Base-by-base conservation (phyloP, 2,329 filamentous ascomycete species). In the Colletotrichum gigasporum region DNA sequence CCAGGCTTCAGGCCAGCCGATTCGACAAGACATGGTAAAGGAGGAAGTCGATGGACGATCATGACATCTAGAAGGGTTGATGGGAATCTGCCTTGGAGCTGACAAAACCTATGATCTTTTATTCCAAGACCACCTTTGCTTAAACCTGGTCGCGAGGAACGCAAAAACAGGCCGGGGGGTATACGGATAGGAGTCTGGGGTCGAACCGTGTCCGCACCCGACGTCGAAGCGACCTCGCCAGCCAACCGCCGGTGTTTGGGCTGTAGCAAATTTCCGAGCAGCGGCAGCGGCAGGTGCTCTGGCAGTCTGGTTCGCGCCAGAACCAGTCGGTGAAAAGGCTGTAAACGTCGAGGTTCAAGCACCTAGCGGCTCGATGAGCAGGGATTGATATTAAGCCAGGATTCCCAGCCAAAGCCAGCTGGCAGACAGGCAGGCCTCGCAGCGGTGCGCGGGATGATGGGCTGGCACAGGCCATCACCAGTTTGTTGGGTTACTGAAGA, bases 381-480 rank as follows among this genome's bases (percentile, higher is more conserved):
- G 47, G 56, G 61, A 42, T 64, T 48, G 39, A 64, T 48, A 50
- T 61, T 42, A 54, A 42, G 14, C 61, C 51, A 37, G 48, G 55
- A 32, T 41, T 39, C 11, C 24, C 14, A 42, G 47, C 39, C 39
- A 22, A 16, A 54, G 41, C 24, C 55, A 53, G 55, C 47, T 48
- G 47, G 47, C 61, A 42, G 47, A 41, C 61, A 42, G 18, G 44
- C 39, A 34, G 20, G 44, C 18, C 41, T 54, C 34, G 10, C 24
- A 56, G 30, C 37, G 37, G 14, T 18, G 53, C 53, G 44, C 32
- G 55, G 48, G 55, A 61, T 64, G 61, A 59, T 42, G 32, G 32
- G 30, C 22, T 28, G 45, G 45, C 30, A 35, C 45, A 50, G 44
- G 45, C 26, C 59, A 42, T 52, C 39, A 39, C 22, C 60, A 39